Evolutionary conservation across 2,329 filamentous ascomycete genomes (phyloP).

Genomic region (Pezicula neosporulosa): DNA sequence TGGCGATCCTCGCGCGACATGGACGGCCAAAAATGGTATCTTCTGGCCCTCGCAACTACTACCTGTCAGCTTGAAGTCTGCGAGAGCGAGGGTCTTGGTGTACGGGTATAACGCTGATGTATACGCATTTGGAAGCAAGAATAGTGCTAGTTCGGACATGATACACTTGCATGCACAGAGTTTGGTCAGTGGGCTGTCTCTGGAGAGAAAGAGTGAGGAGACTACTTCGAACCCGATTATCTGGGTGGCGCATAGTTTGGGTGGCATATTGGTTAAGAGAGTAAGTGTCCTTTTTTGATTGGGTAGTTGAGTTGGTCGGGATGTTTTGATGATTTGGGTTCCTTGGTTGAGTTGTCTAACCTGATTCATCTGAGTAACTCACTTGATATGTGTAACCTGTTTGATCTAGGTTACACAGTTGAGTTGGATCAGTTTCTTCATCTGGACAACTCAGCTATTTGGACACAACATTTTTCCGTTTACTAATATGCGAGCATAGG

Average conservation of each 20-base stretch:
- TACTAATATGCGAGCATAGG: slow-evolving; percentile 21
- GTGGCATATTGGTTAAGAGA: slow-evolving; percentile 69
- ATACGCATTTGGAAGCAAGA: slow-evolving; percentile 41
- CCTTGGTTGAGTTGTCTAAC: too few species aligned
- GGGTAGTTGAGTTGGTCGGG: too few species aligned
- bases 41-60: slow-evolving; percentile 72
- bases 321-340: too few species aligned
- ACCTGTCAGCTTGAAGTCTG: slow-evolving; percentile 52
- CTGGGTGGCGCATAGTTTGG: slow-evolving; percentile 72
- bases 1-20: slow-evolving; percentile 62
- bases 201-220: slow-evolving; percentile 57
- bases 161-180: slow-evolving; percentile 71
- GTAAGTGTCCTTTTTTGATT: slow-evolving; percentile 5
- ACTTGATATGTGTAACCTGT: too few species aligned
- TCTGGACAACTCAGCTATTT: too few species aligned
- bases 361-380: too few species aligned
- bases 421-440: too few species aligned
- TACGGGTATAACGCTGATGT: slow-evolving; percentile 74
- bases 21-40: slow-evolving; percentile 48
- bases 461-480: too few species aligned
- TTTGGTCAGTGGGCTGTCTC: slow-evolving; percentile 57
- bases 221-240: slow-evolving; percentile 65
- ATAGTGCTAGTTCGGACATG: slow-evolving; percentile 60
- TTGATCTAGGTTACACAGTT: too few species aligned
- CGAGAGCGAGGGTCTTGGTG: slow-evolving; percentile 61